These are phyloP conservation scores for Tricholoma bakamatsutake DNA, from an alignment of 768 basidiomycete genomes.

Conservation along the genomic window DNA sequence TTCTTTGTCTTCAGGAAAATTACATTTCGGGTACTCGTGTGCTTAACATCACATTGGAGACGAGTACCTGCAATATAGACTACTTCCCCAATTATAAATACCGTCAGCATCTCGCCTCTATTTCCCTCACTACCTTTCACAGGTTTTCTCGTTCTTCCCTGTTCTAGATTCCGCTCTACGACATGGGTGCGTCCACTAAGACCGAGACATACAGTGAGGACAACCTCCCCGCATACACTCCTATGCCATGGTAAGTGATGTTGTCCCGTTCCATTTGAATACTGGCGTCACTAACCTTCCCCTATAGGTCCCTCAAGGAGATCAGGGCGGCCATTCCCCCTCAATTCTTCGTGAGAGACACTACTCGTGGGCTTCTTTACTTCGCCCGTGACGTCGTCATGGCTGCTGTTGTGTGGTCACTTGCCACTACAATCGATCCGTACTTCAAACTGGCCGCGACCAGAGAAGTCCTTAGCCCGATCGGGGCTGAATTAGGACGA, in stretches of 20 bases:
- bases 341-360: conserved; percentile 39
- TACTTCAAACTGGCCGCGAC: conserved; percentile 25
- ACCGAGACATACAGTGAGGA: conserved; percentile 30
- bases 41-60: neutral
- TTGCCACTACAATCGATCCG: conserved; percentile 40
- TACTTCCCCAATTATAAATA: neutral
- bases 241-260: conserved; percentile 38
- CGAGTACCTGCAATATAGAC: neutral
- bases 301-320: conserved; percentile 39
- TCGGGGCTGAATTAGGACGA: conserved; percentile 31
- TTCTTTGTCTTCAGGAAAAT: neutral
- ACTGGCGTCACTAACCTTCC: neutral
- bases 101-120: neutral
- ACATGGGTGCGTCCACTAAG: conserved; percentile 7
- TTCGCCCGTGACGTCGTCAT: conserved; percentile 41
- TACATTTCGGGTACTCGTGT: neutral
- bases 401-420: conserved; percentile 35
- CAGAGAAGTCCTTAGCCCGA: conserved; percentile 22
- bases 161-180: conserved; percentile 2
- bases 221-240: conserved; percentile 35
- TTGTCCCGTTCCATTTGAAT: neutral
- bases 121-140: neutral
- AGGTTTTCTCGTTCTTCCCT: neutral
- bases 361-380: conserved; percentile 33
- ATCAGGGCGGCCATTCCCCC: conserved; percentile 45